Evolutionary conservation across 2,329 filamentous ascomycete genomes (phyloP).

Genomic region (Pseudogymnoascus sp.): DNA sequence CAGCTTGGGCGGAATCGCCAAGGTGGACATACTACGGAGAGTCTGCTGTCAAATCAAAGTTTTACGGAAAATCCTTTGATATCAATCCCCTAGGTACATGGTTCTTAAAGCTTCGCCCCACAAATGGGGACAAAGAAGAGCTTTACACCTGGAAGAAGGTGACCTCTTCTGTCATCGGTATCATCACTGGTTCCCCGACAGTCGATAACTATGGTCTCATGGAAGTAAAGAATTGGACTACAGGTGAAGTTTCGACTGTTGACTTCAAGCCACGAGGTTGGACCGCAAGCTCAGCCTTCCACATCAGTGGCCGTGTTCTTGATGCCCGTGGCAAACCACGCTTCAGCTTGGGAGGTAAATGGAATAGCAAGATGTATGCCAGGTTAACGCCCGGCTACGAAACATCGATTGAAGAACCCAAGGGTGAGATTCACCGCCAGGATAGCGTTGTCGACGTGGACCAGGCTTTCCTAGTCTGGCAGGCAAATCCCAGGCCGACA

Average conservation of each 20-base stretch:
- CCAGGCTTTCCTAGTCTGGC: conserved; percentile 85
- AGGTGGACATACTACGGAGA: conserved; percentile 98
- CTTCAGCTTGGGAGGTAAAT: conserved; percentile 85
- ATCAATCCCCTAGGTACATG: conserved; percentile 94
- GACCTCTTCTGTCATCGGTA: conserved; percentile 92
- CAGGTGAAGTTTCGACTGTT: conserved; percentile 77
- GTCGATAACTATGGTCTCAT: conserved; percentile 98
- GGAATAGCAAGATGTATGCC: conserved; percentile 96
- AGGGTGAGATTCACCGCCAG: conserved; percentile 31
- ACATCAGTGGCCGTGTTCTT: conserved; percentile 77
- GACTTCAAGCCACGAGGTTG: conserved; percentile 95
- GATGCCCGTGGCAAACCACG: conserved; percentile 71
- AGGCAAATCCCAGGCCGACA: conserved; percentile 69
- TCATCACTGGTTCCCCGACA: conserved; percentile 90
- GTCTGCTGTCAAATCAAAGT: conserved; percentile 89
- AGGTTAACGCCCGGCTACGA: conserved; percentile 88
- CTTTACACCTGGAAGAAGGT: conserved; percentile 99
- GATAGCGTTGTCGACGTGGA: conserved; percentile 55
- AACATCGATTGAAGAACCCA: conserved; percentile 54
- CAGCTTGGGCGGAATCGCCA: conserved; percentile 82
- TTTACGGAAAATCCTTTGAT: conserved; percentile 95
- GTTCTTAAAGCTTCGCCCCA: conserved; percentile 80
- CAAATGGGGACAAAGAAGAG: conserved; percentile 66
- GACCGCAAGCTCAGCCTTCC: conserved; percentile 87
- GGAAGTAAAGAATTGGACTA: conserved; percentile 96